Percentiles rank a stretch among this genome's conserved stretches.
phyloP scores from a whole-genome alignment of 345 rosid species.

The Viola odorata region DNA sequence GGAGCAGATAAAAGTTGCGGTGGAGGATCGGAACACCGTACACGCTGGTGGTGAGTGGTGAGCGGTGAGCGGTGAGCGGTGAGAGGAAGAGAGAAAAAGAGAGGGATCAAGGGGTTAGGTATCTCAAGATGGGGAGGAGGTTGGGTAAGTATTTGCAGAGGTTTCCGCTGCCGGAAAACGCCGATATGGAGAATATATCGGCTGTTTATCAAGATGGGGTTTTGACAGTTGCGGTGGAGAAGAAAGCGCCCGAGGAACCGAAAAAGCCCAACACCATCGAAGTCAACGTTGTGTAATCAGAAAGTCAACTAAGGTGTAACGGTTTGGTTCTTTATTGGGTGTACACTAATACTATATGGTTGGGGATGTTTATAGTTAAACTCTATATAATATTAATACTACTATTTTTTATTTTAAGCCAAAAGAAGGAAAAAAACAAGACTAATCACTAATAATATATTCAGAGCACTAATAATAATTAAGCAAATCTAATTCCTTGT shows the following conservation, averaged over 20 bases:
- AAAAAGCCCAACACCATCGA: conserved; percentile 9
- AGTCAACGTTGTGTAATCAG: background rate
- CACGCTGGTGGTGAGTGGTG: conserved; percentile 5
- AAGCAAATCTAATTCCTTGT: too few relatives aligned
- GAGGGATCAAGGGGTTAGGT: conserved; percentile 1
- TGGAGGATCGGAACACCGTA: conserved; percentile 8
- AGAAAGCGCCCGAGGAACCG: conserved; percentile 12
- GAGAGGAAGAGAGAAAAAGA: conserved; percentile 16
- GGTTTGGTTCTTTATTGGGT: background rate
- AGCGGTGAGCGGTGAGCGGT: conserved; percentile 3
- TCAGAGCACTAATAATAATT: too few relatives aligned
- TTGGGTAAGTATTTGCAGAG: conserved; percentile 15
- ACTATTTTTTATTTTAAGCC: too few relatives aligned
- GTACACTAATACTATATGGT: too few relatives aligned
- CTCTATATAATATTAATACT: too few relatives aligned
- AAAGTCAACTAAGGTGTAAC: background rate
- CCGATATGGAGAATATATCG: conserved; percentile 2
- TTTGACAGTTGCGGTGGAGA: conserved; percentile 10
- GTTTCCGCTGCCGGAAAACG: conserved; percentile 14
- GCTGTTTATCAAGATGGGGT: conserved; percentile 15
- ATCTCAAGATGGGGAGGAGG: conserved; percentile 14
- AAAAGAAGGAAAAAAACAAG: too few relatives aligned
- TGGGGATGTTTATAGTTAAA: background rate
- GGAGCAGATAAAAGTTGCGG: conserved; percentile 7
- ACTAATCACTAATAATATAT: too few relatives aligned